Conservation (phyloP, 768 basidiomycete species). For the Stropharia rugosoannulata region DNA sequence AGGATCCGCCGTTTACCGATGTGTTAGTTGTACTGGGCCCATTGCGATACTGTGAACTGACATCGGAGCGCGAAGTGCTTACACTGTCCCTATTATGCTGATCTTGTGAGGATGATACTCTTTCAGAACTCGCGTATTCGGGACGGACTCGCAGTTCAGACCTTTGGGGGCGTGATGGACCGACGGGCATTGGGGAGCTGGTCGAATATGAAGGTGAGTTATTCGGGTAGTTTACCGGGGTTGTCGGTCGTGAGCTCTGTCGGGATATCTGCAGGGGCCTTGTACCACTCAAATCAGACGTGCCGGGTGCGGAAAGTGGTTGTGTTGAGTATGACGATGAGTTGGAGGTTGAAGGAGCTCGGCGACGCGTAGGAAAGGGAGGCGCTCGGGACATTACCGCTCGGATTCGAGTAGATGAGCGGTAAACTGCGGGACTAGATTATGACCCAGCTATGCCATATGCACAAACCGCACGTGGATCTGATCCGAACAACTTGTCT, state of each 20-base stretch:
- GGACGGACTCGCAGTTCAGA: constrained; percentile 64
- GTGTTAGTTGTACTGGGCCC: constrained; percentile 10
- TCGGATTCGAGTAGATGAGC: not conserved
- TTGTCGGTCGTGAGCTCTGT: constrained; percentile 51
- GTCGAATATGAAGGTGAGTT: constrained; percentile 31
- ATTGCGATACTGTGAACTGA: constrained; percentile 22
- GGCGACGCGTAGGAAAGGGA: constrained; percentile 55
- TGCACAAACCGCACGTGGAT: constrained; percentile 8
- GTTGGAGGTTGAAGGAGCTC: constrained; percentile 43
- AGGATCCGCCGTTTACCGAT: constrained; percentile 14
- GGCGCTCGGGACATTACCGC: constrained; percentile 56
- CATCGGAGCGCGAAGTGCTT: constrained; percentile 48
- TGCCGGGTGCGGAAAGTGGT: constrained; percentile 33
- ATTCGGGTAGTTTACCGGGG: constrained; percentile 40
- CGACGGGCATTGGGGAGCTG: constrained; percentile 39
- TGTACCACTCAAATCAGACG: constrained; percentile 26
- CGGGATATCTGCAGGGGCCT: constrained; percentile 64
- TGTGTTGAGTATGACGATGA: constrained; percentile 36
- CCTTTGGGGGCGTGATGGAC: constrained; percentile 64
- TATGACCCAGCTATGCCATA: not conserved
- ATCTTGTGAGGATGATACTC: constrained; percentile 44
- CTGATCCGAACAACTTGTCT: not conserved
- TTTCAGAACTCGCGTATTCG: constrained; percentile 53
- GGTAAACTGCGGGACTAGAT: not conserved
- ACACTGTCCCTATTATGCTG: constrained; percentile 51